Evolutionary conservation across 2,329 filamentous ascomycete genomes (phyloP).

Genomic region (Cladophialophora immunda): DNA sequence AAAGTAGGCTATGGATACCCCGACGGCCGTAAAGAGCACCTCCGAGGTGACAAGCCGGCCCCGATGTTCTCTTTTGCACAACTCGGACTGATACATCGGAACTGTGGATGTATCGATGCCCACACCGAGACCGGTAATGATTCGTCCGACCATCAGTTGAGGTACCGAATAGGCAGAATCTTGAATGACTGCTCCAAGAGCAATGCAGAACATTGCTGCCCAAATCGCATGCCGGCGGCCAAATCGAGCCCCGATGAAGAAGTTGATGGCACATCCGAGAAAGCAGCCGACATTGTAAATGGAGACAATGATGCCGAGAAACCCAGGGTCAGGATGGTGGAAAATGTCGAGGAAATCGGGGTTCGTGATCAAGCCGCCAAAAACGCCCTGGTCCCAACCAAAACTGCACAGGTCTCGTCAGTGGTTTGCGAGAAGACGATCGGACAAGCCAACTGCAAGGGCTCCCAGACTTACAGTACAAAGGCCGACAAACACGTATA

Average conservation of each 20-base stretch:
- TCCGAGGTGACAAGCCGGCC: conserved; percentile 57
- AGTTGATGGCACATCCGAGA: conserved; percentile 45
- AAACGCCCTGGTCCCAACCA: conserved; percentile 51
- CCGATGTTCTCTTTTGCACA: conserved; percentile 54
- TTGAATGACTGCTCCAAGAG: conserved; percentile 49
- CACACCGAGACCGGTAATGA: conserved; percentile 61
- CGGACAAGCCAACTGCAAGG: neutral
- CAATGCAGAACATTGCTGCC: conserved; percentile 46
- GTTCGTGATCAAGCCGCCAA: conserved; percentile 44
- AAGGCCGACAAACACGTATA: conserved; percentile 44
- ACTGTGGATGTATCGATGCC: conserved; percentile 54
- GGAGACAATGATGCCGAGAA: conserved; percentile 39
- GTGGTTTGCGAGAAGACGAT: conserved; percentile 3
- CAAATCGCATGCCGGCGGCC: conserved; percentile 47
- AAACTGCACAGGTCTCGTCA: conserved; percentile 10
- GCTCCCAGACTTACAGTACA: conserved; percentile 21
- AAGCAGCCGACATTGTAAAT: conserved; percentile 39
- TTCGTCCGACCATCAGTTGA: conserved; percentile 54
- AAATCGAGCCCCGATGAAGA: conserved; percentile 46
- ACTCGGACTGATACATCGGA: conserved; percentile 49
- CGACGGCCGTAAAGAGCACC: conserved; percentile 49
- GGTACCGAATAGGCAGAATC: conserved; percentile 45
- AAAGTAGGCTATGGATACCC: conserved; percentile 51
- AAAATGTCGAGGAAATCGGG: conserved; percentile 44
- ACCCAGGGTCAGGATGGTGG: conserved; percentile 23